phyloP scores from a whole-genome alignment of 1,284 basidiomycete species.

The Leccinum pachyderme region DNA sequence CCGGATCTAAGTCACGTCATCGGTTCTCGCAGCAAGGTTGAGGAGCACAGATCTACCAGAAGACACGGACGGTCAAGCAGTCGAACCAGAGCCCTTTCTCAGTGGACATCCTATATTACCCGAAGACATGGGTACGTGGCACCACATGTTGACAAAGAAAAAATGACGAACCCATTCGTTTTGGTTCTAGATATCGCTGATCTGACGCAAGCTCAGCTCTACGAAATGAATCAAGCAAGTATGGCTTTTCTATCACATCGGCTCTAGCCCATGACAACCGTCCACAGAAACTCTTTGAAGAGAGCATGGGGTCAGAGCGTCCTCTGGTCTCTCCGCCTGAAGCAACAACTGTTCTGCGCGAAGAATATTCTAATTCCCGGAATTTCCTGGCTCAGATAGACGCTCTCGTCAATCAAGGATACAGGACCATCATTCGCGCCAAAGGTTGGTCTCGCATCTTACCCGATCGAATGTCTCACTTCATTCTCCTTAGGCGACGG shows the following conservation, averaged over 20 bases:
- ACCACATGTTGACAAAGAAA: too few relatives aligned
- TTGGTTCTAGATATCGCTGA: conserved; percentile 30
- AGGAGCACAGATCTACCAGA: conserved; percentile 28
- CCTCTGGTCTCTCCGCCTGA: conserved; percentile 52
- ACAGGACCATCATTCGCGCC: conserved; percentile 61
- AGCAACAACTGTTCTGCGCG: conserved; percentile 49
- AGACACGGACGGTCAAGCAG: conserved; percentile 7
- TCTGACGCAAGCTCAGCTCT: conserved; percentile 39
- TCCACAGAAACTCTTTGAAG: conserved; percentile 46
- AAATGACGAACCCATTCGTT: background rate
- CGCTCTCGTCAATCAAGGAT: conserved; percentile 55
- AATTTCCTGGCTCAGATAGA: conserved; percentile 69
- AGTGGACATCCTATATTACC: conserved; percentile 31
- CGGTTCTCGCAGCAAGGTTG: conserved; percentile 21
- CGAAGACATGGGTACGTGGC: conserved; percentile 29
- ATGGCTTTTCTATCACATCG: conserved; percentile 2
- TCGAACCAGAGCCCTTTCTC: conserved; percentile 21
- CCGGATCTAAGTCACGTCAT: background rate
- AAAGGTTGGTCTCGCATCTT: conserved; percentile 49
- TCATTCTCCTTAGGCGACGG: conserved; percentile 55
- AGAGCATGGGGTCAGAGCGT: conserved; percentile 43
- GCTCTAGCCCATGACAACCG: background rate
- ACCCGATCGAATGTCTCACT: conserved; percentile 11
- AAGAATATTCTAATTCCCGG: conserved; percentile 61
- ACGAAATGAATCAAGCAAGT: conserved; percentile 50